Conservation (phyloP, 768 basidiomycete species). For the Russula virescens region DNA sequence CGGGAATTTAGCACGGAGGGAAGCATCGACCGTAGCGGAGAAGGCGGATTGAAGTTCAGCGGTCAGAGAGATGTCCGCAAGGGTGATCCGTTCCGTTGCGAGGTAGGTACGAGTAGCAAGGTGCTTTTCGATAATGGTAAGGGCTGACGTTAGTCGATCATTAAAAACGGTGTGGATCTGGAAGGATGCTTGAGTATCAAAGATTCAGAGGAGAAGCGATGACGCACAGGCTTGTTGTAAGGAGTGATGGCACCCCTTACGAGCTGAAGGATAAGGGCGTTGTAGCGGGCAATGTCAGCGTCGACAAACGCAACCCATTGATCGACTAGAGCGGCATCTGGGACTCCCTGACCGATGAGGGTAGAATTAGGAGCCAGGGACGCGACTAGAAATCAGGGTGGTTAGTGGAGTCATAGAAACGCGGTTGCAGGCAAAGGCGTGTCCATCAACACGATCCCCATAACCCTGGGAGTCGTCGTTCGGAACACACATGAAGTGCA, state of each 20-base stretch:
- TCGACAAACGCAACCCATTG: constrained; percentile 83
- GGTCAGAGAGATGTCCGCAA: constrained; percentile 80
- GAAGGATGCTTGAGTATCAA: constrained; percentile 1
- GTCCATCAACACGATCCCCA: background rate
- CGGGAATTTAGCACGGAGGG: constrained; percentile 58
- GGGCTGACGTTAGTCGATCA: constrained; percentile 50
- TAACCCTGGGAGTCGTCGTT: background rate
- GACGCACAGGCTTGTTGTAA: constrained; percentile 78
- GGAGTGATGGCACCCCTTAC: constrained; percentile 45
- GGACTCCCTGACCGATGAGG: constrained; percentile 58
- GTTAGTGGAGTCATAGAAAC: constrained; percentile 16
- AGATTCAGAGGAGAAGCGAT: background rate
- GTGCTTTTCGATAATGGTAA: constrained; percentile 67
- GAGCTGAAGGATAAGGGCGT: constrained; percentile 38
- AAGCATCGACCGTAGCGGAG: constrained; percentile 55
- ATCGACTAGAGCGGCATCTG: constrained; percentile 72
- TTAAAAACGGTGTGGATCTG: constrained; percentile 54
- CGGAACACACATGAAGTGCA: background rate
- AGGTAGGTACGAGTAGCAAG: constrained; percentile 81
- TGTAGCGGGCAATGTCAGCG: constrained; percentile 46
- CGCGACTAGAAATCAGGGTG: constrained; percentile 52
- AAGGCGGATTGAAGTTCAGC: constrained; percentile 50
- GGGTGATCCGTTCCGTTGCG: constrained; percentile 89
- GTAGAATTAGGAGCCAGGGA: constrained; percentile 67
- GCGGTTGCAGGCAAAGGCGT: background rate